These are phyloP conservation scores for Rossbeevera mucosa DNA, from an alignment of 768 basidiomycete species.

Conservation along the genomic window DNA sequence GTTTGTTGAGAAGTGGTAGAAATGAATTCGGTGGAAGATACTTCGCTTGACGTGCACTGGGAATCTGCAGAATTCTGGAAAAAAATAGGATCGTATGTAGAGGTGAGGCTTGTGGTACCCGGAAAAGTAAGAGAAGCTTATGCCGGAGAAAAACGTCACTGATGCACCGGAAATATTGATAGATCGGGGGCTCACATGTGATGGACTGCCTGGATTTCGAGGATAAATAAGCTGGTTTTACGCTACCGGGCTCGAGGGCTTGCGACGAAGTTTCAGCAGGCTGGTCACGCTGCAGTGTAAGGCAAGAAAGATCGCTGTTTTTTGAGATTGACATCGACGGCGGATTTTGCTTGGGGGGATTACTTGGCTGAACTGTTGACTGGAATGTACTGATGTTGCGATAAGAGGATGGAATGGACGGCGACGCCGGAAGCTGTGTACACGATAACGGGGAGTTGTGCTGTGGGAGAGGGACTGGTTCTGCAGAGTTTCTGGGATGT, in stretches of 20 bases:
- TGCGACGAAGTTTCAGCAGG: slow-evolving; percentile 9
- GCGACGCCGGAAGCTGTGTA: slow-evolving; percentile 19
- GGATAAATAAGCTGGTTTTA: slow-evolving; percentile 6
- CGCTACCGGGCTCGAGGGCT: slow-evolving; percentile 12
- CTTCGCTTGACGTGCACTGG: slow-evolving; percentile 7
- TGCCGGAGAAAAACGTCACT: slow-evolving; percentile 3
- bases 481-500: slow-evolving; percentile 1
- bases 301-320: slow-evolving; percentile 18
- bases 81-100: slow-evolving; percentile 12
- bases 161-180: background rate
- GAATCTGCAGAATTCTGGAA: slow-evolving; percentile 13
- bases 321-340: slow-evolving; percentile 9
- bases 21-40: slow-evolving; percentile 13
- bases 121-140: slow-evolving; percentile 27
- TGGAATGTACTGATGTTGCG: slow-evolving; percentile 14
- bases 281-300: slow-evolving; percentile 9
- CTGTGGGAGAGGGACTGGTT: slow-evolving; percentile 3
- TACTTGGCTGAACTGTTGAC: slow-evolving; percentile 19
- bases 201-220: slow-evolving; percentile 14
- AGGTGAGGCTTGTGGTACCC: slow-evolving; percentile 9
- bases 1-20: slow-evolving; percentile 32
- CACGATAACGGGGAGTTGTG: slow-evolving; percentile 12
- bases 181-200: slow-evolving; percentile 21
- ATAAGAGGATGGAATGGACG: slow-evolving; percentile 9
- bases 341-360: slow-evolving; percentile 11